A percentile compares a stretch with the other conserved stretches of the same genome.
These are phyloP conservation scores for Pythium coloratum DNA, from an alignment of 352 stramenopile genomes.

Conservation along the genomic window DNA sequence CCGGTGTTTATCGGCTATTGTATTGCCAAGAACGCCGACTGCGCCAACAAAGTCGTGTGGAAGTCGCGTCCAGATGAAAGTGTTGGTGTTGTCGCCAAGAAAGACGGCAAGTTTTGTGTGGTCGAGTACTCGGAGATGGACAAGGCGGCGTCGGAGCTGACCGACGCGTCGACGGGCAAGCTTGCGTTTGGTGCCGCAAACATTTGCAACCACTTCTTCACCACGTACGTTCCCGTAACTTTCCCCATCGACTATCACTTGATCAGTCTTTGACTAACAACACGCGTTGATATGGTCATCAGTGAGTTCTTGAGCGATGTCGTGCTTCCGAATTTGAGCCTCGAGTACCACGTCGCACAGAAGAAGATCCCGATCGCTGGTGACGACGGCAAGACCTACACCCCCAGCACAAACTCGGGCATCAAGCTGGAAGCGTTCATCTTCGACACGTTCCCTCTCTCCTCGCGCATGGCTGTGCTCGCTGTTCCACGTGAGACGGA, in stretches of 20 bases:
- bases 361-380: constrained; percentile 98
- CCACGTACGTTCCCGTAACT: constrained; percentile 19
- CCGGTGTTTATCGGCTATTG: constrained; percentile 97
- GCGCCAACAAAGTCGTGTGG: constrained; percentile 97
- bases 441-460: constrained; percentile 98
- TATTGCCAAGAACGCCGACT: constrained; percentile 91
- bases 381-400: constrained; percentile 73
- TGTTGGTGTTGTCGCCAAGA: constrained; percentile 89
- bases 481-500: constrained; percentile 92
- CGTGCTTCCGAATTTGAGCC: constrained; percentile 73
- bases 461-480: constrained; percentile 91
- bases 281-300: not conserved
- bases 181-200: constrained; percentile 96
- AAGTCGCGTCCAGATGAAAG: constrained; percentile 93
- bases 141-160: constrained; percentile 57
- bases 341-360: constrained; percentile 95
- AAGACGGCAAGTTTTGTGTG: constrained; percentile 86
- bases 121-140: constrained; percentile 98
- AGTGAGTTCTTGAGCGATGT: constrained; percentile 83
- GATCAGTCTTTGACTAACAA: not conserved
- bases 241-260: not conserved
- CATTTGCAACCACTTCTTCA: constrained; percentile 98
- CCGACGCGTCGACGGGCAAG: constrained; percentile 63
- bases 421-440: constrained; percentile 99
- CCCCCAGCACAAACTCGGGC: constrained; percentile 87